Evolutionary conservation across 1,284 basidiomycete genomes (phyloP).

Genomic region (Sanguinoderma infundibulare): DNA sequence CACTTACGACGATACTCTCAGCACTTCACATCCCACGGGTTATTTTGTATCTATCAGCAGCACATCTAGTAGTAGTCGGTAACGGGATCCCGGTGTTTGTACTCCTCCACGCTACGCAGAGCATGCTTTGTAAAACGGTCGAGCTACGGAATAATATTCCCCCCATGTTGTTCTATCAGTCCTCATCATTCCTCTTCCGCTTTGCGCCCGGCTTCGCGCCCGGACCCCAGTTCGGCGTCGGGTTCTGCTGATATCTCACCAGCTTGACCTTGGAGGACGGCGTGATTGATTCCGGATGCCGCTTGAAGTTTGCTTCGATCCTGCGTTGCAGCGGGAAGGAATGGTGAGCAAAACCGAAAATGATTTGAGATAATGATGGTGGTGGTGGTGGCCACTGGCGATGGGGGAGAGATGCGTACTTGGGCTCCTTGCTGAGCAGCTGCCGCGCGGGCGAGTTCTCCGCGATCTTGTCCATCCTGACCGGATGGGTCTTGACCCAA

Average conservation of each 20-base stretch:
- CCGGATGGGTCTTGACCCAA: conserved; percentile 84
- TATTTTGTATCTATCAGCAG: conserved; percentile 27
- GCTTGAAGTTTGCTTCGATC: conserved; percentile 71
- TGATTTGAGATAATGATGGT: conserved; percentile 2
- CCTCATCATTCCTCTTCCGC: conserved; percentile 49
- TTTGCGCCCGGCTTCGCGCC: conserved; percentile 60
- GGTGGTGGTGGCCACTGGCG: not conserved
- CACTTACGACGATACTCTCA: not conserved
- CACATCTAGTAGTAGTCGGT: conserved; percentile 20
- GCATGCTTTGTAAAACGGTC: conserved; percentile 25
- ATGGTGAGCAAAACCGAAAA: not conserved
- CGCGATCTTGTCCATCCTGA: conserved; percentile 81
- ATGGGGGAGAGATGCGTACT: conserved; percentile 50
- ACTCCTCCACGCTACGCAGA: conserved; percentile 10
- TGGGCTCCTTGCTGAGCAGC: conserved; percentile 68
- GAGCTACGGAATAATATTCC: conserved; percentile 20
- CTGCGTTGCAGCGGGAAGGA: no score
- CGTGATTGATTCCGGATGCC: conserved; percentile 67
- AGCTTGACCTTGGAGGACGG: conserved; percentile 71
- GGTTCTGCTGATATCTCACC: conserved; percentile 92
- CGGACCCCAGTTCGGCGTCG: conserved; percentile 92
- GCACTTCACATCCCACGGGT: conserved; percentile 3
- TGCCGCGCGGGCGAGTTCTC: conserved; percentile 70
- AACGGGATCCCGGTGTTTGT: conserved; percentile 16
- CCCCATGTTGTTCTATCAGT: conserved; percentile 24